Percentiles rank a stretch among this genome's conserved stretches.
Conservation (phyloP, 2,329 filamentous ascomycete species). For the Penicillium sp. region DNA sequence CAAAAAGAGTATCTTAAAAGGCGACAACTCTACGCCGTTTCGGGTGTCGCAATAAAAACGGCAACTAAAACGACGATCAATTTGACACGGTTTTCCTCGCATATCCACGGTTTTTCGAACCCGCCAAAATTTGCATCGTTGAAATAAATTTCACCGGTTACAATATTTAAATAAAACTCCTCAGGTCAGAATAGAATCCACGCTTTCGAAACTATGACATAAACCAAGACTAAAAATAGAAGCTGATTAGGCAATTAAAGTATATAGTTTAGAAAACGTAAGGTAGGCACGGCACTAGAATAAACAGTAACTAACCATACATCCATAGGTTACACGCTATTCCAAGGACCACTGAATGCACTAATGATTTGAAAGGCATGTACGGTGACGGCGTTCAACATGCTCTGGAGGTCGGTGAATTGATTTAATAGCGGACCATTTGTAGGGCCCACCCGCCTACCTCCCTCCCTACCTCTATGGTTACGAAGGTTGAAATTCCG, state of each 20-base stretch:
- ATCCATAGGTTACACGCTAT: no score
- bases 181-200: no score
- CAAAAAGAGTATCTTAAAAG: slow-evolving; percentile 2
- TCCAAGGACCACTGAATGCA: no score
- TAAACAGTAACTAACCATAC: no score
- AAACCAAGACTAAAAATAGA: no score
- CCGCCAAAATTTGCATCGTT: neutral
- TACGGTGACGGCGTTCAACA: no score
- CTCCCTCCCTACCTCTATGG: neutral
- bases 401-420: slow-evolving; percentile 3
- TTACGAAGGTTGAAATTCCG: slow-evolving; percentile 8
- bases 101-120: slow-evolving; percentile 2
- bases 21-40: neutral
- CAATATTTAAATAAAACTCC: neutral
- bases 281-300: no score
- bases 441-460: slow-evolving; percentile 1
- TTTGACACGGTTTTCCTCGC: slow-evolving; percentile 1
- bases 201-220: no score
- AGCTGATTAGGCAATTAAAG: no score
- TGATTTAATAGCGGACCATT: neutral
- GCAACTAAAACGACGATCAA: neutral
- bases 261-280: no score
- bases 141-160: neutral
- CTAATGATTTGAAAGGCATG: no score
- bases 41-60: slow-evolving; percentile 1